phyloP scores from a whole-genome alignment of 2,329 filamentous ascomycete genomes.

The Neonectria neomacrospora region DNA sequence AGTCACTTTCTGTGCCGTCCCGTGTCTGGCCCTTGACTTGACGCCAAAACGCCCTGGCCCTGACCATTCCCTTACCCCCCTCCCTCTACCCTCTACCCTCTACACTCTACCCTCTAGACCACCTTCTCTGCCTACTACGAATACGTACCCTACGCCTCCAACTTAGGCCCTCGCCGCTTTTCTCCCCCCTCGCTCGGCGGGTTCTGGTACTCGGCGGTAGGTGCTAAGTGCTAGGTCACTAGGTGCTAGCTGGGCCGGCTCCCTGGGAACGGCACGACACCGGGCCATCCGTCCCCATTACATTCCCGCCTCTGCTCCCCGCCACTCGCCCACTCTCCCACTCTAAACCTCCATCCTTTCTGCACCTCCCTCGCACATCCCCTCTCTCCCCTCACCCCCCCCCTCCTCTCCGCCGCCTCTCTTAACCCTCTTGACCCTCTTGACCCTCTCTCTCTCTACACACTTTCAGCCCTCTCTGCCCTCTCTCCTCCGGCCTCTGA shows the following conservation, averaged over 20 bases:
- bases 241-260: conserved; percentile 46
- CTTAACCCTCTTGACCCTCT: conserved; percentile 23
- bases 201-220: conserved; percentile 31
- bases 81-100: not conserved
- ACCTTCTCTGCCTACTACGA: not conserved
- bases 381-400: conserved; percentile 16
- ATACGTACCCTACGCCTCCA: too few species aligned
- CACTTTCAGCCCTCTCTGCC: conserved; percentile 14
- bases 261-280: conserved; percentile 54
- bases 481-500: conserved; percentile 10
- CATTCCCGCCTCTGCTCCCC: conserved; percentile 50
- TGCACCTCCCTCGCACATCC: conserved; percentile 33
- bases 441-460: conserved; percentile 17
- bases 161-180: conserved; percentile 10
- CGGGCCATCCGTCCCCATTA: conserved; percentile 51
- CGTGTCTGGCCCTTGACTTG: conserved; percentile 23
- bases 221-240: conserved; percentile 13
- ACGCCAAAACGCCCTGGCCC: conserved; percentile 25
- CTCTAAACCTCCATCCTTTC: conserved; percentile 40
- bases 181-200: conserved; percentile 13
- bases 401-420: conserved; percentile 21
- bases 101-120: too few species aligned
- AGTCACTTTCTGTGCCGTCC: conserved; percentile 22
- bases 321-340: conserved; percentile 44
- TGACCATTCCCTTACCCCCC: conserved; percentile 5